These are phyloP conservation scores for Phytophthora macrochlamydospora DNA, from an alignment of 352 stramenopile genomes.

Conservation along the genomic window DNA sequence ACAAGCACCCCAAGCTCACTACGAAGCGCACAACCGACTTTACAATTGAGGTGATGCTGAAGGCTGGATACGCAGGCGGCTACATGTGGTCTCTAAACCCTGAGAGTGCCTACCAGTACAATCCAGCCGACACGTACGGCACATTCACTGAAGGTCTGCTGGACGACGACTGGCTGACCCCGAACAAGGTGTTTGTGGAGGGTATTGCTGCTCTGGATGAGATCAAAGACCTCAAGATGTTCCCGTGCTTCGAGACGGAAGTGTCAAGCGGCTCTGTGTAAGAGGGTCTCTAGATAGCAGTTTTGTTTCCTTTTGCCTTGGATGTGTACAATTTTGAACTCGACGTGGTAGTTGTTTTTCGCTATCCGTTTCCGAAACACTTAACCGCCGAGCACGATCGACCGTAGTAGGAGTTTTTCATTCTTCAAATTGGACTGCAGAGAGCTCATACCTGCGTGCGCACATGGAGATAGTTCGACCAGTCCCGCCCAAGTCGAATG, in stretches of 20 bases:
- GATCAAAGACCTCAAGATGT: constrained; percentile 63
- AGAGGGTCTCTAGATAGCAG: constrained; percentile 2
- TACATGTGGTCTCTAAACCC: constrained; percentile 87
- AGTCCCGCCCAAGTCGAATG: constrained; percentile 18
- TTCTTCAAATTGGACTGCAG: constrained; percentile 29
- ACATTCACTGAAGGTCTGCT: constrained; percentile 70
- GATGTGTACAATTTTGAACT: constrained; percentile 38
- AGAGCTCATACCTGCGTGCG: constrained; percentile 11
- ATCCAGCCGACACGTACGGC: constrained; percentile 65
- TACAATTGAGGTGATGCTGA: constrained; percentile 67
- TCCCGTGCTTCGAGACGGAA: constrained; percentile 60
- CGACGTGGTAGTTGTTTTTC: not conserved
- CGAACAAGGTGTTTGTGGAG: constrained; percentile 65
- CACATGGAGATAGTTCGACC: constrained; percentile 34
- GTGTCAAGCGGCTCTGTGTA: constrained; percentile 12
- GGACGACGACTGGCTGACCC: constrained; percentile 71
- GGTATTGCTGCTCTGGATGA: constrained; percentile 58
- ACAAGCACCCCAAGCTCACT: constrained; percentile 52
- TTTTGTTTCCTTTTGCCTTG: constrained; percentile 20
- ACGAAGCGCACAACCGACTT: constrained; percentile 72
- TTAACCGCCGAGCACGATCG: not conserved
- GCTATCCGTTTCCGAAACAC: no score
- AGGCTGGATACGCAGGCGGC: constrained; percentile 56
- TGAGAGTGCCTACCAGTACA: constrained; percentile 79
- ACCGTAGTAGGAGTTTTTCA: constrained; percentile 2